phyloP scores from a whole-genome alignment of 768 basidiomycete species.

The button mushroom (Agaricus bisporus) region DNA sequence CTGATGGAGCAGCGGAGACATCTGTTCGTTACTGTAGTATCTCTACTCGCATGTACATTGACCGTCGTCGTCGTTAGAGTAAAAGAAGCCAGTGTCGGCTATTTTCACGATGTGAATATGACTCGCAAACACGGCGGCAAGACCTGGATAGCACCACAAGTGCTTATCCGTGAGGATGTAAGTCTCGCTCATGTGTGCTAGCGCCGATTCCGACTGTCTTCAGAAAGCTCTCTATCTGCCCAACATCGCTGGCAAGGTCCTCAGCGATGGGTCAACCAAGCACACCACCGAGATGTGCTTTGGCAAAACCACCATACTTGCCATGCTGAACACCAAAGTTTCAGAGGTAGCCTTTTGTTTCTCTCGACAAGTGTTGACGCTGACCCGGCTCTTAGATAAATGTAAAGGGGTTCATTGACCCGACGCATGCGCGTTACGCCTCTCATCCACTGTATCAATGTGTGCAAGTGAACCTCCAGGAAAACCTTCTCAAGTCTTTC shows the following conservation, averaged over 20 bases:
- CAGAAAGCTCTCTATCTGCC: conserved; percentile 94
- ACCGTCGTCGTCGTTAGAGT: conserved; percentile 23
- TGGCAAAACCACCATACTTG: conserved; percentile 72
- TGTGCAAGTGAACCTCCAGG: conserved; percentile 88
- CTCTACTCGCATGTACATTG: neutral
- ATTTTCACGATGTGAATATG: conserved; percentile 80
- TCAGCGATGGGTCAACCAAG: conserved; percentile 47
- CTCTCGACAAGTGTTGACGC: neutral
- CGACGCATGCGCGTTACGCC: conserved; percentile 46
- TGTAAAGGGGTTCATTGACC: conserved; percentile 59
- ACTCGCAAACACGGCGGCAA: conserved; percentile 85
- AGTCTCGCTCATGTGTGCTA: conserved; percentile 21
- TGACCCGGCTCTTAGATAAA: conserved; percentile 51
- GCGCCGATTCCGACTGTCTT: neutral
- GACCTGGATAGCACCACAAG: conserved; percentile 88
- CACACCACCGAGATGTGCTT: conserved; percentile 76
- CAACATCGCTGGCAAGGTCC: conserved; percentile 67
- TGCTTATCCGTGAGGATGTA: conserved; percentile 88
- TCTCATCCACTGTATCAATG: conserved; percentile 61
- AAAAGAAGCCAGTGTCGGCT: conserved; percentile 65
- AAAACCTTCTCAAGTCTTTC: conserved; percentile 88
- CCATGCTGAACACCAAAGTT: conserved; percentile 80
- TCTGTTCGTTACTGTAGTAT: conserved; percentile 29
- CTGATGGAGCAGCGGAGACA: conserved; percentile 67
- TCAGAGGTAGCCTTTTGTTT: conserved; percentile 57